Conservation (phyloP, 768 basidiomycete species). For the Auricularia sp. region DNA sequence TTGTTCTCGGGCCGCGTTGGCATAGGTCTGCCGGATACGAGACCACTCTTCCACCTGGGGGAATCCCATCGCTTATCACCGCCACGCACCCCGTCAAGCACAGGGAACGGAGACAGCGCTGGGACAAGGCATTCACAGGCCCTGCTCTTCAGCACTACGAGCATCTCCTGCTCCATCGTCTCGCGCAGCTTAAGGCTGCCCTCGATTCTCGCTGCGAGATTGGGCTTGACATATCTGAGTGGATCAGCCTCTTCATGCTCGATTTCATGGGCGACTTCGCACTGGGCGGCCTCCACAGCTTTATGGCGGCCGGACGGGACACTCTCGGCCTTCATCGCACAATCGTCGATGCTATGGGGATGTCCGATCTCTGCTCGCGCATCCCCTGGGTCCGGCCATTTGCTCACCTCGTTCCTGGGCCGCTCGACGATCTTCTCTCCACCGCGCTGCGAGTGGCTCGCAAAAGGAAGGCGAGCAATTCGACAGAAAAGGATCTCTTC, state of each 20-base stretch:
- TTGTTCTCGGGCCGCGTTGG: neutral
- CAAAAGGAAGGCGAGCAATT: neutral
- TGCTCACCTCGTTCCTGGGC: neutral
- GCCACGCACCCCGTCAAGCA: neutral
- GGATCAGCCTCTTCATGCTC: neutral
- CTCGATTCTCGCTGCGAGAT: neutral
- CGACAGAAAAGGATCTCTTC: conserved; percentile 5
- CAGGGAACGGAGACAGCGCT: neutral
- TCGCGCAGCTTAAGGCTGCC: neutral
- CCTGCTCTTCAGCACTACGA: neutral
- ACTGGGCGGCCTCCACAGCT: conserved; percentile 4
- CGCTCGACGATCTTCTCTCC: neutral
- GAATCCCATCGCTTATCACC: neutral
- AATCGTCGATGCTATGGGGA: conserved; percentile 1
- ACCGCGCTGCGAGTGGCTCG: neutral
- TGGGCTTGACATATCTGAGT: neutral
- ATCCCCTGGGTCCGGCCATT: conserved; percentile 4
- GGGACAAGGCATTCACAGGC: neutral
- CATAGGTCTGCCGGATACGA: neutral
- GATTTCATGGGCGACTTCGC: conserved; percentile 10
- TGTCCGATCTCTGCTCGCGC: conserved; percentile 1
- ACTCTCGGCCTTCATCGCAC: neutral
- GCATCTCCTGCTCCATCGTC: neutral
- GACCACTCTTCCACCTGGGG: neutral
- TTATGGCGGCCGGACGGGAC: conserved; percentile 1